Conservation (phyloP, 2,329 filamentous ascomycete genomes). For the Penicillium concentricum region DNA sequence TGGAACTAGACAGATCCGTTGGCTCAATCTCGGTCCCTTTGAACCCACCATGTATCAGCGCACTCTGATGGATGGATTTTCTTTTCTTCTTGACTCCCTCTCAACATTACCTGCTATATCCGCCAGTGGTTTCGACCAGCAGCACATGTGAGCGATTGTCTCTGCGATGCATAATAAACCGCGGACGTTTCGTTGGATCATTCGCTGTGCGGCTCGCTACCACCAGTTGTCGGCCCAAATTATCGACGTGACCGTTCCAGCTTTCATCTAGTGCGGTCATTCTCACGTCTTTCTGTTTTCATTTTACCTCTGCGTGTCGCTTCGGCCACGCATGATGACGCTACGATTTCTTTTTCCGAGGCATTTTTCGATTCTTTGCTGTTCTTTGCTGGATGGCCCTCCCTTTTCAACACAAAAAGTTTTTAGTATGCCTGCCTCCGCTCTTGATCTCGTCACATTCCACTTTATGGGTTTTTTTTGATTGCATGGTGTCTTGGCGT, state of each 20-base stretch:
- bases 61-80: slow-evolving; percentile 12
- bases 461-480: slow-evolving; percentile 6
- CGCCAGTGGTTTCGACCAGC: slow-evolving; percentile 4
- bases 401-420: slow-evolving; percentile 18
- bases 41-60: slow-evolving; percentile 17
- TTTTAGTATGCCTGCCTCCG: slow-evolving; percentile 23
- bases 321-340: slow-evolving; percentile 24
- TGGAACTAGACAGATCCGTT: slow-evolving; percentile 14
- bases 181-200: slow-evolving; percentile 21
- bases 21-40: slow-evolving; percentile 14
- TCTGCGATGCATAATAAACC: slow-evolving; percentile 40
- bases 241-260: slow-evolving; percentile 14
- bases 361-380: slow-evolving; percentile 27
- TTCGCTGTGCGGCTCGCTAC: slow-evolving; percentile 1
- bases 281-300: slow-evolving; percentile 6
- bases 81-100: background rate
- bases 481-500: slow-evolving; percentile 27
- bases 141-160: slow-evolving; percentile 15
- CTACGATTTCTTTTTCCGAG: slow-evolving; percentile 22
- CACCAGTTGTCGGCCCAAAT: slow-evolving; percentile 14
- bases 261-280: slow-evolving; percentile 11
- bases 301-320: slow-evolving; percentile 4
- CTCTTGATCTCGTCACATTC: slow-evolving; percentile 17
- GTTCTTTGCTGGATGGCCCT: slow-evolving; percentile 11
- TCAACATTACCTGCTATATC: slow-evolving; percentile 4